Base-by-base conservation (phyloP, 1,284 basidiomycete species). In the Grifola frondosa region DNA sequence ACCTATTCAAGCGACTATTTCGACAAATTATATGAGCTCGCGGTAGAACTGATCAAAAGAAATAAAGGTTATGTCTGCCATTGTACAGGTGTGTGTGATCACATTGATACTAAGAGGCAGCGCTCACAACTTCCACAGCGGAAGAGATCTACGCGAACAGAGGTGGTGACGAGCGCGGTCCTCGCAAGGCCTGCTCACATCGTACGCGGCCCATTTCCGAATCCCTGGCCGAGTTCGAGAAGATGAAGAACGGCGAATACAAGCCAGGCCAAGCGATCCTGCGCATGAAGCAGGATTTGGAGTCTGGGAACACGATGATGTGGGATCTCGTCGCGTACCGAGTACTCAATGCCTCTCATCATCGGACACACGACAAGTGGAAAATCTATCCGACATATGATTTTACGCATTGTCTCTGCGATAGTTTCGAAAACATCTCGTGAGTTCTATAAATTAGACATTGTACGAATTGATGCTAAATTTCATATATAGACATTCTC, bases 1-100 rank as follows among this genome's bases (percentile, higher is more conserved):
- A 99, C 97, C 11, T 99, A 99, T 68, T 98, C 96, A 38, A 96
- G 92, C 61, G 97, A 99, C 69, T 93, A 99, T 70, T 99, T 99
- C 66, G 81, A 90, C 51, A 70, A 84, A 61, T 72, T 99, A 16
- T 91, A 96, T 62, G 85, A 88, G 17, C 76, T 98, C 21, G 96
- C 96, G 3, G 78, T 93, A n/a, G 87, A 96, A 62, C 74, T 99
- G 40, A 96, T 95, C 56, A 83, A 84, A 64, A 76, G 90, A 26
- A 94, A 91, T 51, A 91, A 92, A 66, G 97, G 90, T 7, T 99
- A 99, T 69, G 84, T 98, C 8, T 97, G 95, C 62, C 90, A 96
- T 63, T 99, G 96, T 64, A 91, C 89, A 57, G 88, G 92, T 94
- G 57, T 16, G 38, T 40, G 12, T 16, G 28, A 28, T 33, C 37